Evolutionary conservation across 495 filamentous ascomycete species (phyloP), one percentile per base, ranked within the genome.

Genomic region (Neurospora sp.): DNA sequence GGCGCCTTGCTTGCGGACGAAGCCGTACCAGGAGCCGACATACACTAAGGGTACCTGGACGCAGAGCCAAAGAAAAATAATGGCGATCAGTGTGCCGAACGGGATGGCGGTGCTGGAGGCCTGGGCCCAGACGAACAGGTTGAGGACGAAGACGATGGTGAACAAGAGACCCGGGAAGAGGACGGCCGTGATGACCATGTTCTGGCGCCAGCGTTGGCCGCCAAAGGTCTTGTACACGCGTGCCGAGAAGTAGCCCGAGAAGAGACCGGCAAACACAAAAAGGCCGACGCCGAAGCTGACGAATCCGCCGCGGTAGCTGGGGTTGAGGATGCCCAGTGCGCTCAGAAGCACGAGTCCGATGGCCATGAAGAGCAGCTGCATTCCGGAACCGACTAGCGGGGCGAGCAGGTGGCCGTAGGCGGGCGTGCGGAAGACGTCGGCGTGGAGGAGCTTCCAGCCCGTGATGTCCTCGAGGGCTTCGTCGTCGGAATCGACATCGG

Each of bases 361-460:
- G 10, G 91, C 89, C 92, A 97, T 95, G 80, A 97, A 95, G 12
- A 97, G 83, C 5, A 98, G 85, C 82, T 98, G 95, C 86, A 92
- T 94, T 46, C 95, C 95, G 3, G 93, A 97, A 12, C 95, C 95
- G 38, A 97, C 87, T 14, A 97, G 84, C 1, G 95, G 94, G 4
- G 94, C 95, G 39, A 98, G 89, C 2, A 97, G 86, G 38, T 90
- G 88, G 54, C 93, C 93, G 79, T 91, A 89, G 14, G 86, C 79
- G 5, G 95, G 95, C 27, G 91, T 82, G 27, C 94, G 89, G 84
- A 98, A 98, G n/a, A 97, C 93, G 81, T 98, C 95, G 18, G 90
- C 93, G 78, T 98, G 95, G n/a, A 97, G 86, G 27, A 97, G 85
- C 79, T 97, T 98, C 95, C 95, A 98, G 46, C 95, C 95, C 23